These are phyloP conservation scores for Fonsecaea pedrosoi DNA, from an alignment of 2,329 filamentous ascomycete genomes.

Conservation along the genomic window DNA sequence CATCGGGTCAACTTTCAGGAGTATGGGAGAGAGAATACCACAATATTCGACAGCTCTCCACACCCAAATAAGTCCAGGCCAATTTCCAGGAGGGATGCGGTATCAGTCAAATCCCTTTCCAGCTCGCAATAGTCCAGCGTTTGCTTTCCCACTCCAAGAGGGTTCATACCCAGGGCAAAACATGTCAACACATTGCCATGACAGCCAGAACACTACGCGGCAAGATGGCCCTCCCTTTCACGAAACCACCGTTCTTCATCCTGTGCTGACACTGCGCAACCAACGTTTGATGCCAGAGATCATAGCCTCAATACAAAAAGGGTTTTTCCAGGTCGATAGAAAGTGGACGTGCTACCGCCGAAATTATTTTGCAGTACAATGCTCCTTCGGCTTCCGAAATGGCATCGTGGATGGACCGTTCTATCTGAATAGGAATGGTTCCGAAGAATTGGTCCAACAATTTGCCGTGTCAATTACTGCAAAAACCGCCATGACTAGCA, in stretches of 20 bases:
- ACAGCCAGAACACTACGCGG: slow-evolving; percentile 38
- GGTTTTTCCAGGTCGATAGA: slow-evolving; percentile 79
- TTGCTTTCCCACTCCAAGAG: slow-evolving; percentile 41
- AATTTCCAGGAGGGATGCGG: slow-evolving; percentile 22
- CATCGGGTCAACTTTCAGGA: slow-evolving; percentile 42
- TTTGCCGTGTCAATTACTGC: slow-evolving; percentile 88
- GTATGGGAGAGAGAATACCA: slow-evolving; percentile 47
- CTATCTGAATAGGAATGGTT: slow-evolving; percentile 59
- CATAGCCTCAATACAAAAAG: slow-evolving; percentile 82
- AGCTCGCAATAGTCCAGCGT: slow-evolving; percentile 23
- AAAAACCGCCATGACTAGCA: slow-evolving; percentile 63
- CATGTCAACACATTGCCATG: slow-evolving; percentile 29
- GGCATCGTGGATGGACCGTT: slow-evolving; percentile 62
- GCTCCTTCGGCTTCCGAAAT: slow-evolving; percentile 75
- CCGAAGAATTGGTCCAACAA: slow-evolving; percentile 67
- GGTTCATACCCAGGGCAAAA: slow-evolving; percentile 33
- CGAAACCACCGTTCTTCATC: slow-evolving; percentile 48
- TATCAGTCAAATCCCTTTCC: slow-evolving; percentile 27
- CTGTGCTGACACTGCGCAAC: slow-evolving; percentile 45
- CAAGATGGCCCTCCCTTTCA: slow-evolving; percentile 53
- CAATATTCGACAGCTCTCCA: slow-evolving; percentile 28
- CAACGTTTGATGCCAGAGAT: slow-evolving; percentile 72
- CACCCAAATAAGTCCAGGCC: slow-evolving; percentile 28
- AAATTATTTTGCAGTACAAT: slow-evolving; percentile 88
- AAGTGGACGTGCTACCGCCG: slow-evolving; percentile 93